Percentiles rank a stretch among this genome's conserved stretches.
Evolutionary conservation across 1,139 yeast species (phyloP).

Genomic region (Eremothecium gossypii): DNA sequence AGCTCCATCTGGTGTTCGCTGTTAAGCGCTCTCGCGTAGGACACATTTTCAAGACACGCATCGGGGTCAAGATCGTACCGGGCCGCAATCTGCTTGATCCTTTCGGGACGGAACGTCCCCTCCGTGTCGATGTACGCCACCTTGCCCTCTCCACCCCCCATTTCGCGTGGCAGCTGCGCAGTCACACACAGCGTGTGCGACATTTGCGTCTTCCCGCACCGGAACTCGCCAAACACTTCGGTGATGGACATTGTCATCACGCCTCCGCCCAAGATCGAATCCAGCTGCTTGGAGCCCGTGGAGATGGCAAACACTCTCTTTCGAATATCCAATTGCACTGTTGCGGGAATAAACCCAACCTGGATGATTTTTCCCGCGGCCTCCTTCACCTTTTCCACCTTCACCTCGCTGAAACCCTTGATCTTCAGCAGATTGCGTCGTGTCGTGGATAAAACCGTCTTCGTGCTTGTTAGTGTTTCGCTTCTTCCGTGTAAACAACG

Average conservation of each 20-base stretch:
- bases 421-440: constrained; percentile 44
- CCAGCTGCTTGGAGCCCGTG: constrained; percentile 48
- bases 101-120: constrained; percentile 51
- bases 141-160: constrained; percentile 57
- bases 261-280: constrained; percentile 50
- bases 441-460: constrained; percentile 47
- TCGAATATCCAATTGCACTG: constrained; percentile 42
- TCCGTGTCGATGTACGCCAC: constrained; percentile 55
- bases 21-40: constrained; percentile 51
- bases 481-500: not conserved
- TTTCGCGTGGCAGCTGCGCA: constrained; percentile 43
- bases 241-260: constrained; percentile 52
- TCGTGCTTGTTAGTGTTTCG: not conserved
- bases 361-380: constrained; percentile 45
- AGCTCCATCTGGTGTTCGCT: constrained; percentile 55
- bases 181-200: constrained; percentile 54
- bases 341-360: constrained; percentile 47
- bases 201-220: constrained; percentile 55
- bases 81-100: constrained; percentile 46
- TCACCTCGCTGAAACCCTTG: constrained; percentile 48
- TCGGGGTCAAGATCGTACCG: constrained; percentile 47
- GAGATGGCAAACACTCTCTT: constrained; percentile 39
- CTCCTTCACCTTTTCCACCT: constrained; percentile 55
- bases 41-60: constrained; percentile 43
- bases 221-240: constrained; percentile 54